Base-by-base conservation (phyloP, 345 rosid genomes). In the Schrenkiella parvula region DNA sequence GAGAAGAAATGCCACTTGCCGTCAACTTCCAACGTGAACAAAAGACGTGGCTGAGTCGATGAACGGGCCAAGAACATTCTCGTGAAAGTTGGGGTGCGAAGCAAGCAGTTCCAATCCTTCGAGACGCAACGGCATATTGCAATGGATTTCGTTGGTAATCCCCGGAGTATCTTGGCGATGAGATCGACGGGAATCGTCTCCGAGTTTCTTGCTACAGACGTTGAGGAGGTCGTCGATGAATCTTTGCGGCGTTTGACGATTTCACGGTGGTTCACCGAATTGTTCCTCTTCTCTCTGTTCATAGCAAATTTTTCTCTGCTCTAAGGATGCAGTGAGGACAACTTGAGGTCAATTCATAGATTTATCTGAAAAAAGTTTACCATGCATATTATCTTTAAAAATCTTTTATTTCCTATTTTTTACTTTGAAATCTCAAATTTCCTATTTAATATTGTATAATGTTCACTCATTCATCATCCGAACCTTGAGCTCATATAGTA, bases 1-100 rank as follows among this genome's bases (percentile, higher is more conserved):
- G 71, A 66, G 61, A 38, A 66, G 50, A 66, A 38, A 8, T 52
- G 61, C 37, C 61, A 52, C 61, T 67, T 52, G 1, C 51, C 38
- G 2, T 12, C 13, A 2, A 10, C 10, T 0, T 25, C 19, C 18
- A 66, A 1, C 2, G 51, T 12, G 38, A 66, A n/a, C 61, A 54
- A 21, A 28, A 53, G 29, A 41, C 53, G 63, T 21, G 63, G 52
- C 19, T 31, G 31, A 26, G 62, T 25, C 4, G 26, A 67, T 53
- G 62, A 67, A 25, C 39, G 0, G 1, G 0, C 19, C n/a, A 67
- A 31, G 52, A 26, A 67, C 0, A 1, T 2, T 18, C 28, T 12
- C 14, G 31, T 53, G 72, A 67, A 67, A 18, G 8, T 0, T 39
- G 5, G 41, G 18, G 12, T 2, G 17, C 29, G 8, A 54, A 68